Conservation (phyloP, 805 yeast genomes). For the Candida parachauliodes region DNA sequence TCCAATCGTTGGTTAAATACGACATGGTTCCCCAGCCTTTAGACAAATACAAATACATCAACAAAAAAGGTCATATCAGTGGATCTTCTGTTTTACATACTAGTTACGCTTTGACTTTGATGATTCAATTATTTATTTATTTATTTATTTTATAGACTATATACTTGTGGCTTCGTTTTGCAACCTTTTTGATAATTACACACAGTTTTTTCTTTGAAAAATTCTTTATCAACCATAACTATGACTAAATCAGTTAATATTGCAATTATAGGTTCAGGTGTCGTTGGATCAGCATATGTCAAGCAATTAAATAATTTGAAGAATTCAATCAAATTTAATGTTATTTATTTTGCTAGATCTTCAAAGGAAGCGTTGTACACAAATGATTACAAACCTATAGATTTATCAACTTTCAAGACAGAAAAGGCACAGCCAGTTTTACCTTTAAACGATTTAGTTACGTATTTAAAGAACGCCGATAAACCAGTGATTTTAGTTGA, state of each 20-base stretch:
- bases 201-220: not conserved
- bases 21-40: slow-evolving; percentile 65
- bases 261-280: slow-evolving; percentile 73
- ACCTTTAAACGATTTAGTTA: slow-evolving; percentile 54
- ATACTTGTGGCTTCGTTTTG: slow-evolving; percentile 1
- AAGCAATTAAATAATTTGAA: slow-evolving; percentile 68
- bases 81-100: not conserved
- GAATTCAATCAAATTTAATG: slow-evolving; percentile 64
- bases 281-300: slow-evolving; percentile 90
- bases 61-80: slow-evolving; percentile 28
- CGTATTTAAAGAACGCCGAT: slow-evolving; percentile 62
- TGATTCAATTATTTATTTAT: not conserved
- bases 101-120: not conserved
- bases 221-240: not conserved
- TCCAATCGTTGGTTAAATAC: slow-evolving; percentile 43
- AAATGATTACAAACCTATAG: slow-evolving; percentile 66
- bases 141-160: not conserved
- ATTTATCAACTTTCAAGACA: slow-evolving; percentile 55
- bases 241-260: slow-evolving; percentile 39
- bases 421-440: slow-evolving; percentile 47
- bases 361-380: slow-evolving; percentile 68
- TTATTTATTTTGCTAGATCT: slow-evolving; percentile 72
- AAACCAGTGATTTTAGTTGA: slow-evolving; percentile 83
- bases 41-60: slow-evolving; percentile 27
- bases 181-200: not conserved